These are phyloP conservation scores for Pyrenochaeta sp. DNA, from an alignment of 2,329 filamentous ascomycete species.

Conservation along the genomic window DNA sequence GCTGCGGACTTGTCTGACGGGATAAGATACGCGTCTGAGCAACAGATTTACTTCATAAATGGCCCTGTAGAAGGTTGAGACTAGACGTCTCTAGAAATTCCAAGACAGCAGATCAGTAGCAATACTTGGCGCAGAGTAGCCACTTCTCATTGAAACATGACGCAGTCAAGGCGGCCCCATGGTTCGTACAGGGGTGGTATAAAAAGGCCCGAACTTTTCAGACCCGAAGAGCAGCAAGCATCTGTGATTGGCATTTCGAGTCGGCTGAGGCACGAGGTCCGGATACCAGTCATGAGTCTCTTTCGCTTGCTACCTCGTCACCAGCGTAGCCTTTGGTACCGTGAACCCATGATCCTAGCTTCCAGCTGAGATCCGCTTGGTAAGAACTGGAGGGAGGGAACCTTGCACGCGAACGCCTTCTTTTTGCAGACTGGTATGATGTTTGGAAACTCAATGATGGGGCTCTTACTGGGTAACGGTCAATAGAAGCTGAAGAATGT, in stretches of 20 bases:
- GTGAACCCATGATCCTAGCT: slow-evolving; percentile 24
- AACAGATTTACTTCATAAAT: too few species aligned
- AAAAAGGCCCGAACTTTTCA: too few species aligned
- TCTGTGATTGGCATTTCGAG: neutral
- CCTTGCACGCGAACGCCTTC: slow-evolving; percentile 9
- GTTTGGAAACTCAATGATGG: neutral
- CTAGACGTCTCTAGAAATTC: too few species aligned
- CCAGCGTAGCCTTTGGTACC: neutral
- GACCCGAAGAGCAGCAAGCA: neutral
- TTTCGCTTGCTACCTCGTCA: neutral
- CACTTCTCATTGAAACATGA: too few species aligned
- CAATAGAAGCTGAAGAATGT: slow-evolving; percentile 10
- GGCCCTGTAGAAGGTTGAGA: too few species aligned
- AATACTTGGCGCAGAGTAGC: too few species aligned
- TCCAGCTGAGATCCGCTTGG: slow-evolving; percentile 10
- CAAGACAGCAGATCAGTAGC: too few species aligned
- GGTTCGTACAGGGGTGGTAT: too few species aligned
- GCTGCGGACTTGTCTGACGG: too few species aligned
- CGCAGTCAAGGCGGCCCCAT: too few species aligned
- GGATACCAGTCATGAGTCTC: neutral
- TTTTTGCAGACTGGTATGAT: slow-evolving; percentile 7
- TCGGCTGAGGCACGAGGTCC: neutral
- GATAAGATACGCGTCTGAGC: too few species aligned
- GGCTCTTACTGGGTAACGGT: slow-evolving; percentile 7
- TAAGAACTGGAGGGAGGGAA: slow-evolving; percentile 11